Conservation (phyloP, 192 early-diverging fungal genomes). For the Radiomyces spectabilis region DNA sequence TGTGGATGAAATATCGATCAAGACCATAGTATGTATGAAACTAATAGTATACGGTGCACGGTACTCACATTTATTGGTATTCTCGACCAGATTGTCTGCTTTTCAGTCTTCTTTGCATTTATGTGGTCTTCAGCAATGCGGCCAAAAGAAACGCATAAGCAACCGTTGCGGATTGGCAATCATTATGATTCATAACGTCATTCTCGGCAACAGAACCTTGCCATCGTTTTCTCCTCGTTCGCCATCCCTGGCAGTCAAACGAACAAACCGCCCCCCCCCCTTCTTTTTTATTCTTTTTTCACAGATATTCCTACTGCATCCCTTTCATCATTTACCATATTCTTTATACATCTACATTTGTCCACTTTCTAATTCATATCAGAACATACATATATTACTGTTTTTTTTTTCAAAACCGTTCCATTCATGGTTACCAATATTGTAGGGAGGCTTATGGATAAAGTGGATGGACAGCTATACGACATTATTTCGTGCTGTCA, state of each 20-base stretch:
- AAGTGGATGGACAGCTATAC: not conserved
- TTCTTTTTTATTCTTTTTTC: not conserved
- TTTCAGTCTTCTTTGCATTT: too few relatives aligned
- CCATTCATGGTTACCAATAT: not conserved
- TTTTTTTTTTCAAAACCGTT: too few relatives aligned
- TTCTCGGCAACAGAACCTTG: not conserved
- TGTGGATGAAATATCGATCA: slow-evolving; percentile 72
- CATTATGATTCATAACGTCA: not conserved
- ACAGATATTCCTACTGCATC: not conserved
- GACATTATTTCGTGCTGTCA: not conserved
- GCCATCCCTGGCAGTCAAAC: not conserved
- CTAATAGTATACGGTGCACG: not conserved
- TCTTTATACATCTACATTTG: not conserved
- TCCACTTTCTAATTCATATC: too few relatives aligned
- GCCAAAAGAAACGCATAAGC: not conserved
- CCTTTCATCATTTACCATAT: not conserved
- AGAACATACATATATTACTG: too few relatives aligned
- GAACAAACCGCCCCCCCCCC: not conserved
- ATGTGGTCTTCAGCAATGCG: not conserved
- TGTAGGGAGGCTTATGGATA: not conserved
- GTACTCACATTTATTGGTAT: too few relatives aligned
- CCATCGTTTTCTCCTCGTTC: not conserved
- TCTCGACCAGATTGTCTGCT: too few relatives aligned
- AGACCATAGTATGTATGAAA: slow-evolving; percentile 56
- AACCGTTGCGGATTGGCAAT: not conserved